Evolutionary conservation across 2,329 filamentous ascomycete species (phyloP), one percentile per base, ranked within the genome.

Genomic region (Ceratocystis destructans): DNA sequence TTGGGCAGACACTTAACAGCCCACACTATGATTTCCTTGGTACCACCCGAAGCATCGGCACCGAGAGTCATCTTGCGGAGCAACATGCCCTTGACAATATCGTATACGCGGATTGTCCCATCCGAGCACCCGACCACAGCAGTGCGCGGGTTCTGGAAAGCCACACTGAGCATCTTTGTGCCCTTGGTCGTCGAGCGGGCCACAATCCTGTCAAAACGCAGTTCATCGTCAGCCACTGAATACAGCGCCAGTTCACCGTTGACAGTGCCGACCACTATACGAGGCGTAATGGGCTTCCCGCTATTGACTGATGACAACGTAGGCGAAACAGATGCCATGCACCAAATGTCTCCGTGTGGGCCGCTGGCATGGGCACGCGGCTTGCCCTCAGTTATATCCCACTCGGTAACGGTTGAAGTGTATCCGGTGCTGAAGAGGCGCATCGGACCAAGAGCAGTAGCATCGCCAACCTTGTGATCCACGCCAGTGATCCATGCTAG

Each of bases 271-370:
- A 80, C 88, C 12, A 96, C 87, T 50, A 99, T 81, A 46, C 64
- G 57, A 74, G 70, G 61, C 66, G 66, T 62, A 69, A 69, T 66
- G 7, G 67, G 61, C 63, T 71, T 69, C 68, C 68, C 45, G 65
- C 48, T 68, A 75, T 72, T 37, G 71, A 66, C 8, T 70, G 68
- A 41, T 15, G 37, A 41, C 37, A 41, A 69, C 74, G 69, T 46
- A 45, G 63, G 67, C 48, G 64, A 62, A 10, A 64, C 44, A 25
- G 65, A 66, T 67, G 89, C 90, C 72, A 99, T 83, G 76, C 93
- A 97, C 94, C 94, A 99, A 69, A 97, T 93, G 73, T 96, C 92
- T 70, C 91, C 92, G 75, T 96, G 90, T 75, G 95, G 95, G 59
- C 93, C 94, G 72, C 89, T 91, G 20, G 90, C 90, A 75, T 95